A percentile compares a stretch with the other conserved stretches of the same genome.
phyloP scores from a whole-genome alignment of 148 eudicot species.

The Rhododendron molle region DNA sequence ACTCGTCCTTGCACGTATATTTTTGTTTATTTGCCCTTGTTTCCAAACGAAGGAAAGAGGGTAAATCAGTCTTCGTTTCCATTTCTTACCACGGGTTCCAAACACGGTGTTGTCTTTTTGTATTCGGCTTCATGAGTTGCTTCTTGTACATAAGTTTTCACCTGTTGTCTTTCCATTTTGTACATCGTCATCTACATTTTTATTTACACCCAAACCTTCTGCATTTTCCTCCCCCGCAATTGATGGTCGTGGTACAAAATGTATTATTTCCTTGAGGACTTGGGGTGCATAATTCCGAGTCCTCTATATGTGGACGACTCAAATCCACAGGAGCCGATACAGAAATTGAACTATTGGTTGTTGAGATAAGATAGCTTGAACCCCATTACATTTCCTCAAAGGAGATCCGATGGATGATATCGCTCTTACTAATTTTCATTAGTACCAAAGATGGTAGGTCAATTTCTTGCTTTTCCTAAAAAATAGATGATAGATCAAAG shows the following conservation, averaged over 20 bases:
- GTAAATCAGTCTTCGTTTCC: not conserved
- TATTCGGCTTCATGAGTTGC: not conserved
- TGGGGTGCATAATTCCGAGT: too few species aligned
- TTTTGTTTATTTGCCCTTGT: not conserved
- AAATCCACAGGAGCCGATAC: too few species aligned
- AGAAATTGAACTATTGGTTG: not conserved
- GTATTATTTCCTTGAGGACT: too few species aligned
- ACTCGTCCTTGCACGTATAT: not conserved
- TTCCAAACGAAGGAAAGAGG: not conserved
- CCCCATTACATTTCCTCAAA: not conserved
- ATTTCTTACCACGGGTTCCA: not conserved
- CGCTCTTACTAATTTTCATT: not conserved
- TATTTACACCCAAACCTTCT: not conserved
- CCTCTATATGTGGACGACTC: too few species aligned
- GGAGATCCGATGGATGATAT: not conserved
- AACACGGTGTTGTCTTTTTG: not conserved
- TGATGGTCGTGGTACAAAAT: too few species aligned
- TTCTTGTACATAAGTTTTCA: not conserved
- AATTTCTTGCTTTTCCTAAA: too few species aligned
- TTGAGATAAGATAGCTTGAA: not conserved
- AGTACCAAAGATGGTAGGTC: not conserved
- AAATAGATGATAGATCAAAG: not conserved
- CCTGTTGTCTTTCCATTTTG: not conserved
- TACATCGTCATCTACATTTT: not conserved
- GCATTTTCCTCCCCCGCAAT: not conserved